Base-by-base conservation (phyloP, 2,329 filamentous ascomycete species). In the Massarina eburnea region DNA sequence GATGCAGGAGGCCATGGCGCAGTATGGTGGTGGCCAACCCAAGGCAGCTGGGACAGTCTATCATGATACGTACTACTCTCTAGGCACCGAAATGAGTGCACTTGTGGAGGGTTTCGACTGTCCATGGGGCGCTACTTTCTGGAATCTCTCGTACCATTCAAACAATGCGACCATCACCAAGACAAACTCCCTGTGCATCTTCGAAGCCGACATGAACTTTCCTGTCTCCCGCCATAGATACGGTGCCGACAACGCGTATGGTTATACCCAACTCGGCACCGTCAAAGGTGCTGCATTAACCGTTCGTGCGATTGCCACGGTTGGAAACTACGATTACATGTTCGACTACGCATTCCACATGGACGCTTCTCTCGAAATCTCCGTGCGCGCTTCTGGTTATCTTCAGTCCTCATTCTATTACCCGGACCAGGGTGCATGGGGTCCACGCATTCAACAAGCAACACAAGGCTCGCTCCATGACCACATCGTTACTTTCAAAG, bases 1-100 rank as follows among this genome's bases (percentile, higher is more conserved):
- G 1, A 67, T 83, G 3, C 77, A 82, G 59, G 79, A 83, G 55
- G 79, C 79, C 0, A 64, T 79, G 7, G 75, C 78, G 0, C 77
- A 80, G 44, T 80, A 80, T 44, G 76, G 76, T 6, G 70, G 47
- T 68, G 48, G 69, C 39, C 75, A 80, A 42, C 77, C 76, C 57
- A 75, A 76, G 58, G 59, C 69, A 2, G 70, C 71, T 4, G 62
- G 63, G n/a, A 74, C 71, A 1, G 61, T 72, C 21, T 76, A 72
- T 47, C 73, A 76, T 63, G 77, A 80, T 45, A 68, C 66, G 0
- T 46, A 70, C 43, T 79, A 77, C 49, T 74, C 74, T 12, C 74
- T 80, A 22, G 77, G 76, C 0, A 68, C 72, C 0, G 52, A 68
- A 36, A 48, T 70, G 3, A 69, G 66, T 10, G 63, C 63, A 1